Base-by-base conservation (phyloP, 148 eudicot genomes). In the Rhododendron williamsianum region DNA sequence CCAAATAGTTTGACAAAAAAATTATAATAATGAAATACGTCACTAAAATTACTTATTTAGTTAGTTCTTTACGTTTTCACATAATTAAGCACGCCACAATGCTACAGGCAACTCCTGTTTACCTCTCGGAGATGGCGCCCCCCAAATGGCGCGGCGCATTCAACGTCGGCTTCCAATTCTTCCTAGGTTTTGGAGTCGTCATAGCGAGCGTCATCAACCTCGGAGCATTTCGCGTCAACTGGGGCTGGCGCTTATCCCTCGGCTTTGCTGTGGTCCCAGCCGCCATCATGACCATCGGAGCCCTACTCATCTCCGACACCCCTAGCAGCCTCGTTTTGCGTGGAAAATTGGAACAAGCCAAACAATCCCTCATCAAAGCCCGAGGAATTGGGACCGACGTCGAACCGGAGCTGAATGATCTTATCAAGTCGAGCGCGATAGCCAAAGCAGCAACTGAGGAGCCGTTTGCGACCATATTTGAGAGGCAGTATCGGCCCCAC, bases 261-360 rank as follows among this genome's bases (percentile, higher is more conserved):
- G 91, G 91, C 51, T 82, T 88, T 0, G 94, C 94, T 0, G 45
- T 81, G 10, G 84, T 86, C 27, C 94, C 94, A 0, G 90, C 94
- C 0, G 63, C 72, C n/a, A 71, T 91, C 81, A 89, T 92, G 88
- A 87, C 89, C 5, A 0, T 89, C 1, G 94, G 94, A 0, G 83
- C 89, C 15, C 81, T 88, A 30, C 73, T 92, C 46, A 84, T 90
- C 48, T 54, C 90, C 0, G 93, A 92, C 86, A 83, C 94, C 7
- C 94, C 94, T 0, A 91, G 86, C 85, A 90, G 92, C 87, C 89
- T 92, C 3, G 87, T 92, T 2, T 90, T 91, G 77, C 90, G 92
- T 0, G 91, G 91, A 1, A 88, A 86, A 58, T 13, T 87, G 1
- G 89, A 88, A 3, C 67, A 92, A 7, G 94, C 92, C 4, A 86